phyloP scores from a whole-genome alignment of 2,329 filamentous ascomycete species.

The Sporothrix luriei region DNA sequence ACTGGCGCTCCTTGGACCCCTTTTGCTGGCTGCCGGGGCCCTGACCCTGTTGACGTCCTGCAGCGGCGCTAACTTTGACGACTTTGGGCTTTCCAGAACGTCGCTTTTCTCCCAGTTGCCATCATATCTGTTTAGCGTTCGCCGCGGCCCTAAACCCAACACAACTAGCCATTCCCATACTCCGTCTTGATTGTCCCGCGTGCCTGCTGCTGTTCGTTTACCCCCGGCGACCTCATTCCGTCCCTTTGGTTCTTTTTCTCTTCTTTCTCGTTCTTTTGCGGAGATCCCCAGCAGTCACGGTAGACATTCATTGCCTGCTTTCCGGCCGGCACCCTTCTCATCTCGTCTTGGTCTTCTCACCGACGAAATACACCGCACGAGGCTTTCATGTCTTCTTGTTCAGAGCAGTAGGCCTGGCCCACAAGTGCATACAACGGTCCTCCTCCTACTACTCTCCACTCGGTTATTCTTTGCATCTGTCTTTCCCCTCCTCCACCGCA shows the following conservation, averaged over 20 bases:
- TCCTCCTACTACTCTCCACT: not conserved
- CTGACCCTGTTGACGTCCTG: not conserved
- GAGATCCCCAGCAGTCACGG: not conserved
- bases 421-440: slow-evolving; percentile 11
- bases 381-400: slow-evolving; percentile 3
- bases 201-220: slow-evolving; percentile 6
- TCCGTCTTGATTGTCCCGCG: slow-evolving; percentile 14
- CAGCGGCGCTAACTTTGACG: slow-evolving; percentile 18
- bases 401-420: not conserved
- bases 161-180: not conserved
- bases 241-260: not conserved
- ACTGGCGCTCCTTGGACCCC: not conserved
- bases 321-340: not conserved
- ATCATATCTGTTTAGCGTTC: slow-evolving; percentile 13
- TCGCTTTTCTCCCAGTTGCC: not conserved
- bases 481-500: not conserved
- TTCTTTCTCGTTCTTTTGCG: not conserved
- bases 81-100: slow-evolving; percentile 1
- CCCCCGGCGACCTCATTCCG: not conserved
- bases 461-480: not conserved
- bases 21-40: not conserved
- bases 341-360: slow-evolving; percentile 17
- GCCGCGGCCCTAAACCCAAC: slow-evolving; percentile 17
- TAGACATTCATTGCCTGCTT: not conserved
- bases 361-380: slow-evolving; percentile 21